These are phyloP conservation scores for Boehmeria nivea DNA, from an alignment of 306 rosid species.

Conservation along the genomic window DNA sequence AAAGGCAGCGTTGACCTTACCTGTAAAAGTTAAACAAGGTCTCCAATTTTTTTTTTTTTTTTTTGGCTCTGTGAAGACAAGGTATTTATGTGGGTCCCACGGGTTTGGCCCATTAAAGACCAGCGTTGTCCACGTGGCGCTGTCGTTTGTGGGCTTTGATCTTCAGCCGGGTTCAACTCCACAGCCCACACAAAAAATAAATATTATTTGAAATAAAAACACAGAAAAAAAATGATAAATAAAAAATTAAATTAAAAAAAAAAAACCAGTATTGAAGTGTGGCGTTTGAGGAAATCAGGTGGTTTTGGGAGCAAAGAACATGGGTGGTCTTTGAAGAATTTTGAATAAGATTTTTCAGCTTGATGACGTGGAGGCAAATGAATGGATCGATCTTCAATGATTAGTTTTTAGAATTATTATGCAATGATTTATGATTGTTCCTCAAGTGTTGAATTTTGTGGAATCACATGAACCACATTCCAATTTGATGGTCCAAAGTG, in stretches of 20 bases:
- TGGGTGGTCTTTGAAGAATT: conserved; percentile 1
- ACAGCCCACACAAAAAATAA: too few relatives aligned
- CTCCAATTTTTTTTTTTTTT: neutral
- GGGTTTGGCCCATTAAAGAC: conserved; percentile 7
- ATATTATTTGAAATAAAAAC: too few relatives aligned
- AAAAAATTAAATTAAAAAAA: neutral
- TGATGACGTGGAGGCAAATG: conserved; percentile 1
- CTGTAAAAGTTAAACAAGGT: too few relatives aligned
- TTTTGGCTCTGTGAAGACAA: neutral
- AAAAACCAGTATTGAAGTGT: too few relatives aligned
- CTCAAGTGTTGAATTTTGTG: neutral
- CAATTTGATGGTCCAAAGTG: neutral
- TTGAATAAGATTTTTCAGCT: neutral
- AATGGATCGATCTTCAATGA: neutral
- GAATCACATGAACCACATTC: neutral
- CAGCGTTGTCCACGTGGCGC: conserved; percentile 24
- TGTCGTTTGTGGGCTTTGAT: conserved; percentile 15
- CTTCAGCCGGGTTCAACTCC: neutral
- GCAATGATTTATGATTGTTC: neutral
- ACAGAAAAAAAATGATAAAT: neutral
- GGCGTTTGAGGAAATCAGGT: conserved; percentile 1
- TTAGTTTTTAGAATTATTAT: neutral
- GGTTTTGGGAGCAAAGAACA: conserved; percentile 1
- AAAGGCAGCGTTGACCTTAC: conserved; percentile 24
- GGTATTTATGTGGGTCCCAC: neutral